Evolutionary conservation across 441 rosid genomes (phyloP).

Genomic region (Syzygium syzygioides): DNA sequence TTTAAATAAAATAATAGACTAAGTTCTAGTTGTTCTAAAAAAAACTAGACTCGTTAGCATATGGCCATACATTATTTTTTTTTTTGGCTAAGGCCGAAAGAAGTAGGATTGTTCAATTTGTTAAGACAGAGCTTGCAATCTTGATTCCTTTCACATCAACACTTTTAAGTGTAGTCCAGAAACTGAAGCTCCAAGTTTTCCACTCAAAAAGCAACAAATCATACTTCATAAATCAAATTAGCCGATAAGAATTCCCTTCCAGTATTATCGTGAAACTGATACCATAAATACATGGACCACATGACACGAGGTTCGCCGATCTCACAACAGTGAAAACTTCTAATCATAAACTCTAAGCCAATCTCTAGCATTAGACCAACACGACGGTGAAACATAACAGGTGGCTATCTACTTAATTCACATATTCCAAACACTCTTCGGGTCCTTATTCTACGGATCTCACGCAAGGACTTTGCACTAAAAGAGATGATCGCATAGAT

Average conservation of each 20-base stretch:
- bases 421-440: background rate
- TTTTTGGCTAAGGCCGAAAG: background rate
- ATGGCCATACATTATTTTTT: background rate
- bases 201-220: background rate
- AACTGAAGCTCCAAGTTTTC: background rate
- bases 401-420: background rate
- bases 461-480: background rate
- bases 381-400: background rate
- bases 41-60: no score
- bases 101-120: background rate
- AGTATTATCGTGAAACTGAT: background rate
- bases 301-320: background rate
- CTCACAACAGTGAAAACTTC: background rate
- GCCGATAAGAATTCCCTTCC: background rate
- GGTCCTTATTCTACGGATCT: background rate
- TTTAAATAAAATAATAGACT: background rate
- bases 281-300: background rate
- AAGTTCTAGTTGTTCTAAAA: no score
- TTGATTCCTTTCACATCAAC: background rate
- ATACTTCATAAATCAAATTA: background rate
- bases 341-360: background rate
- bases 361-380: background rate
- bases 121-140: background rate
- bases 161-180: background rate
- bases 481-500: background rate